A percentile compares a stretch with the other conserved stretches of the same genome.
Conservation (phyloP, 805 yeast species). For the Zygoascus flipseniorum region DNA sequence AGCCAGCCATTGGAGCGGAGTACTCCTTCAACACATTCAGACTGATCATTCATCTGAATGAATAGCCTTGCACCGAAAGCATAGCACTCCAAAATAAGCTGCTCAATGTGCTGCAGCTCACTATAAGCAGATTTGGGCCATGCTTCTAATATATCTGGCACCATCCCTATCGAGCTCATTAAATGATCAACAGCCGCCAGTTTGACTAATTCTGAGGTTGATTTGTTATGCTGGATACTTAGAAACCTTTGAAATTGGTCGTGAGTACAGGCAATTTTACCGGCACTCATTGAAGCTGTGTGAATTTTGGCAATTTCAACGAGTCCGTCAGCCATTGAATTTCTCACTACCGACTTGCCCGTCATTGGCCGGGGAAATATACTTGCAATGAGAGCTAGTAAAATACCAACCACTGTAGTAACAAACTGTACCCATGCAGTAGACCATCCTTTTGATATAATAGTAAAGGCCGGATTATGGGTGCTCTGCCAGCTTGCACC, state of each 20-base stretch:
- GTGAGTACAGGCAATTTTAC: not conserved
- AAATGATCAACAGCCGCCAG: not conserved
- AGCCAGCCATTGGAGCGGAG: not conserved
- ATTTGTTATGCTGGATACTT: not conserved
- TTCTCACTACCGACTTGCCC: slow-evolving; percentile 25
- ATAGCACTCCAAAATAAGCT: not conserved
- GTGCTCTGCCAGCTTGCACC: slow-evolving; percentile 27
- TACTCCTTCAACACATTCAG: not conserved
- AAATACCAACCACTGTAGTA: slow-evolving; percentile 25
- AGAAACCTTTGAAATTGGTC: not conserved
- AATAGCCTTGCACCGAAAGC: not conserved
- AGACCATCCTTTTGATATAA: slow-evolving; percentile 23
- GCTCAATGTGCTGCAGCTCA: not conserved
- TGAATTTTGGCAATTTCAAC: slow-evolving; percentile 17
- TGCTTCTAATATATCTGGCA: not conserved
- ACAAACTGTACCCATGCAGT: slow-evolving; percentile 30
- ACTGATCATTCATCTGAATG: not conserved
- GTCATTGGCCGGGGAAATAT: slow-evolving; percentile 26
- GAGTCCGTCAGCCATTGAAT: slow-evolving; percentile 19
- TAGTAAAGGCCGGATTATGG: slow-evolving; percentile 12
- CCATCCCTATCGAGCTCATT: not conserved
- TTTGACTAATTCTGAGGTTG: not conserved
- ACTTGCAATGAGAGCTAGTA: slow-evolving; percentile 25
- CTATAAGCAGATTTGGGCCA: not conserved
- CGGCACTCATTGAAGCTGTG: not conserved